Evolutionary conservation across 805 yeast species (phyloP), one percentile per base, ranked within the genome.

Genomic region (Isabelozyma rhagii): DNA sequence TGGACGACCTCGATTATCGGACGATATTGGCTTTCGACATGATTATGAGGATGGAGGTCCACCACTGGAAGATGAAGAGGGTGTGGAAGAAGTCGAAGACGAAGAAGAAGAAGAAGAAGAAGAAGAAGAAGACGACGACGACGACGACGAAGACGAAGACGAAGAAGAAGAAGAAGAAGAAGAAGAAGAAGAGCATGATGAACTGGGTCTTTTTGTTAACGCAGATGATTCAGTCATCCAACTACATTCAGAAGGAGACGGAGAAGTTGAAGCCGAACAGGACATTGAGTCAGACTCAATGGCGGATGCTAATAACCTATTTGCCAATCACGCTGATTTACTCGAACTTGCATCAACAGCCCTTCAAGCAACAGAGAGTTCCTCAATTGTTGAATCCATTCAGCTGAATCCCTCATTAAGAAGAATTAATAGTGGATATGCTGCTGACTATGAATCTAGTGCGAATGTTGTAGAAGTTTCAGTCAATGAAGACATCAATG

Each of bases 351-450:
- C 63, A 4, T 52, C 47, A 31, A 46, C 61, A 15, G 63, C 53
- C 14, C 47, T 59, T 18, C 46, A 45, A 34, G 25, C 48, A 40
- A 13, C 40, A 38, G 11, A 43, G 27, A 21, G 38, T 28, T 5
- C 45, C 3, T 3, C 18, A 8, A 34, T 39, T 39, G 29, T n/a
- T 31, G n/a, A 31, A 6, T 4, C 5, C 34, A n/a, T n/a, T 17
- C 44, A 41, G 52, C 48, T 15, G 45, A 42, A 14, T 45, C 8
- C 54, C 55, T 40, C 45, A 53, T 9, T 62, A 64, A 66, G 64
- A 58, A 47, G 67, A 62, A 44, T 63, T 62, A 46, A 59, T 56
- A 27, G 65, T 54, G 52, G 70, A 61, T 45, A 67, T 60, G 55
- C 43, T 27, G 55, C 58, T 10, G 64, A 60, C 38, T 39, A 48